These are phyloP conservation scores for Euphrasia confusa DNA, from an alignment of 257 asterid genomes.

Conservation along the genomic window DNA sequence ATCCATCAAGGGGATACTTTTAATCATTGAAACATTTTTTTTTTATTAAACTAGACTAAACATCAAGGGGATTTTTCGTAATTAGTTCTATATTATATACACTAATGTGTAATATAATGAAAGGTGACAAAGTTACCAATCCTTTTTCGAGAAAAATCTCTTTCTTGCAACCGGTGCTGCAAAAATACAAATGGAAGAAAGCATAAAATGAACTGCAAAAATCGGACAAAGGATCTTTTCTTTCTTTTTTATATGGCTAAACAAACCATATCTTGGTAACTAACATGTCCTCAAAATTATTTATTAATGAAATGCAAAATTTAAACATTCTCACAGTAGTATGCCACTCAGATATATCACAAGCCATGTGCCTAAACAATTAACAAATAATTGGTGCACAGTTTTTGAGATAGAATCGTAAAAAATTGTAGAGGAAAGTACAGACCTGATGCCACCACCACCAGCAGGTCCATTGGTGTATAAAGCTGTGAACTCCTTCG, in stretches of 20 bases:
- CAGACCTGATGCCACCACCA: constrained; percentile 92
- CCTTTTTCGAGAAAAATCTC: constrained; percentile 71
- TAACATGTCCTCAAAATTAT: no score
- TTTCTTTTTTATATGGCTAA: neutral
- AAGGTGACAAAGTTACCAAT: constrained; percentile 46
- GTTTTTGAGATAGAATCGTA: no score
- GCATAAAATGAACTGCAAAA: constrained; percentile 14
- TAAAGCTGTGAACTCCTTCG: constrained; percentile 76
- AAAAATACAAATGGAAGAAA: constrained; percentile 20
- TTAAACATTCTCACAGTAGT: no score
- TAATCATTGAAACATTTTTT: neutral
- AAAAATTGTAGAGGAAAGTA: constrained; percentile 1
- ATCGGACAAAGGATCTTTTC: neutral
- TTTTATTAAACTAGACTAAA: neutral
- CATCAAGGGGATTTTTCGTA: neutral
- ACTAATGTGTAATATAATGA: constrained; percentile 17
- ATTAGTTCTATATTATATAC: neutral
- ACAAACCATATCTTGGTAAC: neutral
- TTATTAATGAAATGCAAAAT: constrained; percentile 4
- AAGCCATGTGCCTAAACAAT: no score
- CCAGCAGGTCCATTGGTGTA: constrained; percentile 99
- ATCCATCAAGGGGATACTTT: neutral
- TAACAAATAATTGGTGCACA: no score
- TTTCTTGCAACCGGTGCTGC: constrained; percentile 92
- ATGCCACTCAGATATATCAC: no score